These are phyloP conservation scores for Aspergillus piperis DNA, from an alignment of 2,329 filamentous ascomycete genomes.

Conservation along the genomic window DNA sequence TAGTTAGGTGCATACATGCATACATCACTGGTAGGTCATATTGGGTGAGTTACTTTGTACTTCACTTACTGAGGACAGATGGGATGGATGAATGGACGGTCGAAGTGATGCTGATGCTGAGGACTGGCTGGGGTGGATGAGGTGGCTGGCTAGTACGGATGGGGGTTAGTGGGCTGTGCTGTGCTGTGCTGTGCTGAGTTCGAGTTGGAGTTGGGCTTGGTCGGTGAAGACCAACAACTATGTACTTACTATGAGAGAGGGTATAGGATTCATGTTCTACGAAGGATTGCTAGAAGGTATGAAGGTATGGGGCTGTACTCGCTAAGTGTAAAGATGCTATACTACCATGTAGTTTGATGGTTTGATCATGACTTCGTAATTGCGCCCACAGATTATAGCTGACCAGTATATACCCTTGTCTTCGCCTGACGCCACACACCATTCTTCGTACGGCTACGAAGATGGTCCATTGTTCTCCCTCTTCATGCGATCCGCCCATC, in stretches of 20 bases:
- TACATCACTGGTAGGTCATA: too few relatives aligned
- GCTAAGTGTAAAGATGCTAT: too few relatives aligned
- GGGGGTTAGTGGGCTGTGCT: background rate
- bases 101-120: background rate
- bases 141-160: background rate
- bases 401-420: background rate
- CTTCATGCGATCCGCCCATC: slow-evolving; percentile 45
- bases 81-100: too few relatives aligned
- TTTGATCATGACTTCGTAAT: too few relatives aligned
- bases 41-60: too few relatives aligned
- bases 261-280: too few relatives aligned
- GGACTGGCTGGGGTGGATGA: background rate
- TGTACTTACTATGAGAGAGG: too few relatives aligned
- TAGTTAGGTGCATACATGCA: too few relatives aligned
- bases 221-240: background rate
- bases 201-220: background rate
- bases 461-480: slow-evolving; percentile 26
- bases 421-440: background rate
- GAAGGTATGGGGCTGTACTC: background rate
- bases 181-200: background rate
- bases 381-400: too few relatives aligned
- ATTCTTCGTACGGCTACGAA: background rate
- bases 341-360: too few relatives aligned
- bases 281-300: background rate
- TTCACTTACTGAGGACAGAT: too few relatives aligned